A percentile compares a stretch with the other conserved stretches of the same genome.
Conservation (phyloP, 129 eudicot genomes). For the Arctium lappa region DNA sequence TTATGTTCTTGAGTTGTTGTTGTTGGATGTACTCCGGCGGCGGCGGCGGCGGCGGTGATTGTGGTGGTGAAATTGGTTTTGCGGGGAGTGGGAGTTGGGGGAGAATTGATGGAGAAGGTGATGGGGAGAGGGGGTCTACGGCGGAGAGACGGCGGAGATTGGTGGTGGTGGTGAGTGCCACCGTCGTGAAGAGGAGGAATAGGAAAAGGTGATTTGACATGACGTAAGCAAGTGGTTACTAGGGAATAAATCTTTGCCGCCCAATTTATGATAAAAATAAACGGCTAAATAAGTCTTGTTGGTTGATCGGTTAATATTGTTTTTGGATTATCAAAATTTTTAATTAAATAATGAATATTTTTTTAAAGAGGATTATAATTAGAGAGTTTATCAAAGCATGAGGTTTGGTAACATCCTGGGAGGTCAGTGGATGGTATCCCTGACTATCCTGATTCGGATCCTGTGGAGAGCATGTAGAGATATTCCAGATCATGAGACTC, state of each 20-base stretch:
- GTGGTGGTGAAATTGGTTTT: constrained; percentile 6
- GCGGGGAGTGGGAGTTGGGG: not conserved
- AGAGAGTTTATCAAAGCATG: no score
- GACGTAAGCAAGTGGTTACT: constrained; percentile 1
- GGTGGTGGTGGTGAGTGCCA: constrained; percentile 16
- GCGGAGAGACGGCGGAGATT: constrained; percentile 14
- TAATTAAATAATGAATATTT: no score
- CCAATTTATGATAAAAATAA: not conserved
- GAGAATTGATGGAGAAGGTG: not conserved
- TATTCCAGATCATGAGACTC: no score
- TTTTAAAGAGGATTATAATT: no score
- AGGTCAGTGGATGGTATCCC: no score
- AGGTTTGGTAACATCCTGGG: no score
- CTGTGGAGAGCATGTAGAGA: no score
- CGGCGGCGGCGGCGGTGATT: not conserved
- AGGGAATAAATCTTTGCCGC: not conserved
- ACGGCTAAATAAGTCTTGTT: not conserved
- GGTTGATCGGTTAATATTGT: no score
- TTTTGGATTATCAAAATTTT: no score
- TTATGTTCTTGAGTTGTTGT: constrained; percentile 48
- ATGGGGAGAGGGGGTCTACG: not conserved
- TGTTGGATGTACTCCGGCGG: constrained; percentile 29
- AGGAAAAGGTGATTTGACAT: constrained; percentile 5
- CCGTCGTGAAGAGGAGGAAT: constrained; percentile 2
- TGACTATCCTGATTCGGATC: no score